Percentiles rank a stretch among this genome's conserved stretches.
These are phyloP conservation scores for Aquanectria penicillioides DNA, from an alignment of 2,329 filamentous ascomycete genomes.

Conservation along the genomic window DNA sequence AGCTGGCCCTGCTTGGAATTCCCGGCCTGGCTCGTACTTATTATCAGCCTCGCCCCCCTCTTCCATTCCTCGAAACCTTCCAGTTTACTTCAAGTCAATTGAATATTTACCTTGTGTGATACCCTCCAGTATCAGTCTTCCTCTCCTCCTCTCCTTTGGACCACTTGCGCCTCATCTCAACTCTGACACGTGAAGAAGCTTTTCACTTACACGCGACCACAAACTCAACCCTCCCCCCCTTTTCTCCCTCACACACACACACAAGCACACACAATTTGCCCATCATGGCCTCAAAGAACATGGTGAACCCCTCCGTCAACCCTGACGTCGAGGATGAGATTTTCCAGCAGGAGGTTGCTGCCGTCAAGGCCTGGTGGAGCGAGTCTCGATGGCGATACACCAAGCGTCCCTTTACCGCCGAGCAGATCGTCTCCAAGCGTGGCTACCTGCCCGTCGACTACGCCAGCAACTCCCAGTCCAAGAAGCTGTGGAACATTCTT, in stretches of 20 bases:
- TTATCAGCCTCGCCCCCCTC: slow-evolving; percentile 32
- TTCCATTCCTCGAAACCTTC: no score
- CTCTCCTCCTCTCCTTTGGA: no score
- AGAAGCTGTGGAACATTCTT: slow-evolving; percentile 94
- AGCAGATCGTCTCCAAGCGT: slow-evolving; percentile 96
- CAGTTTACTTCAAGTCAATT: slow-evolving; percentile 6
- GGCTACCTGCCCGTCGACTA: slow-evolving; percentile 92
- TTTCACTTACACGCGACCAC: slow-evolving; percentile 21
- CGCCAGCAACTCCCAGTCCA: slow-evolving; percentile 86
- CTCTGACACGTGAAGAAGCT: slow-evolving; percentile 17
- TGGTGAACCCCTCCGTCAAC: slow-evolving; percentile 67
- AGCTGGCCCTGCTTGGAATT: slow-evolving; percentile 21
- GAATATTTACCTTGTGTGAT: slow-evolving; percentile 1
- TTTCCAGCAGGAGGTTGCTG: slow-evolving; percentile 84
- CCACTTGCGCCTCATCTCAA: no score
- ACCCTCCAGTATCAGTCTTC: no score
- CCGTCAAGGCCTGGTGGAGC: slow-evolving; percentile 94
- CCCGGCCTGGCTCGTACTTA: slow-evolving; percentile 39
- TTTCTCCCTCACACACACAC: not conserved
- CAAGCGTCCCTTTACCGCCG: slow-evolving; percentile 91
- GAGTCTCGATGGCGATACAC: slow-evolving; percentile 93
- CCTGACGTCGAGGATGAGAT: slow-evolving; percentile 69
- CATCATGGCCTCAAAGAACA: slow-evolving; percentile 70
- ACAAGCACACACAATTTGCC: slow-evolving; percentile 22
- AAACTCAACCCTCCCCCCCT: not conserved